These are phyloP conservation scores for Leptographium galeiforme DNA, from an alignment of 2,329 filamentous ascomycete genomes.

Conservation along the genomic window DNA sequence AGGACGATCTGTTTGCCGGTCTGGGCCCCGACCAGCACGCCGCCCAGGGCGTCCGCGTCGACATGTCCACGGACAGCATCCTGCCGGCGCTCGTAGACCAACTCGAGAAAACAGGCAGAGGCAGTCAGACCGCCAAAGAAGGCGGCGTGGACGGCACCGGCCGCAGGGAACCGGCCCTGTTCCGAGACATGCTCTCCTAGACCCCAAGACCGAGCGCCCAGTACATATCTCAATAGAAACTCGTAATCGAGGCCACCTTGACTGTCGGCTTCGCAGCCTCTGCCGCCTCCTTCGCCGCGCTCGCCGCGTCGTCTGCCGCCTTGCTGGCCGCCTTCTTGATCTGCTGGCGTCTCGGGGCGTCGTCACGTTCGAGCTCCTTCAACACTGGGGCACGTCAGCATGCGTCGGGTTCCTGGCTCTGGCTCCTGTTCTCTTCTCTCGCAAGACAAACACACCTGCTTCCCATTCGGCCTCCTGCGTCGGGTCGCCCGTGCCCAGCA, in stretches of 20 bases:
- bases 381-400: slow-evolving; percentile 33
- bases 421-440: neutral
- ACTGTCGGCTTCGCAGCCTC: neutral
- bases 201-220: slow-evolving; percentile 5
- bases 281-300: neutral
- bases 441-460: slow-evolving; percentile 43
- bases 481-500: slow-evolving; percentile 65
- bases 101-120: slow-evolving; percentile 22
- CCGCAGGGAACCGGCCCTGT: slow-evolving; percentile 23
- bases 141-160: neutral
- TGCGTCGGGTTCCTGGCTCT: no score
- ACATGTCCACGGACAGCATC: slow-evolving; percentile 43
- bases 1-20: slow-evolving; percentile 55
- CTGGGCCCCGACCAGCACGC: slow-evolving; percentile 39
- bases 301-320: neutral
- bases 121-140: neutral
- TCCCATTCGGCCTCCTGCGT: slow-evolving; percentile 77
- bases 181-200: slow-evolving; percentile 49
- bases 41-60: slow-evolving; percentile 39
- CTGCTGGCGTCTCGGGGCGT: slow-evolving; percentile 31
- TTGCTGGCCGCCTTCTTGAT: slow-evolving; percentile 18
- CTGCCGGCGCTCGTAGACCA: slow-evolving; percentile 42
- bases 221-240: slow-evolving; percentile 10
- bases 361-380: slow-evolving; percentile 52
- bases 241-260: slow-evolving; percentile 7